Percentiles rank a stretch among this genome's conserved stretches.
These are phyloP conservation scores for Rubroboletus satanas DNA, from an alignment of 768 basidiomycete genomes.

Conservation along the genomic window DNA sequence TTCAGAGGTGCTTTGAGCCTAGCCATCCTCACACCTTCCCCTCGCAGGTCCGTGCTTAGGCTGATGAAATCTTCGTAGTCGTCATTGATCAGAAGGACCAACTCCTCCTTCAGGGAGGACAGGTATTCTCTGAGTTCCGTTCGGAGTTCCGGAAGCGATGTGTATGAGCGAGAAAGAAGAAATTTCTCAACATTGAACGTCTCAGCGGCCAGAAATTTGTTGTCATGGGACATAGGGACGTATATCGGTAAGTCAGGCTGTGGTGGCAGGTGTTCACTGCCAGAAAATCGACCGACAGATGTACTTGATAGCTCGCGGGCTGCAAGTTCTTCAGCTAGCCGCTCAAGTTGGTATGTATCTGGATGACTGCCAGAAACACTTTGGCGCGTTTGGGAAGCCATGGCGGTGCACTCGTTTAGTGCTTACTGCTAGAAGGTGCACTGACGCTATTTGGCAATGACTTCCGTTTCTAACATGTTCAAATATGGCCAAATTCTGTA, in stretches of 20 bases:
- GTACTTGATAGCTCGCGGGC: conserved; percentile 43
- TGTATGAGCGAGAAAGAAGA: conserved; percentile 79
- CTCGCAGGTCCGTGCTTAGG: conserved; percentile 86
- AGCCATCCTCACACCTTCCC: conserved; percentile 72
- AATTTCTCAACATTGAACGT: conserved; percentile 83
- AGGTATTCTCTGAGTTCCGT: conserved; percentile 85
- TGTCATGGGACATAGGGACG: conserved; percentile 74
- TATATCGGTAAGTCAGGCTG: conserved; percentile 56
- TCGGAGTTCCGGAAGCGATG: conserved; percentile 83
- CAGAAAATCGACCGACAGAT: conserved; percentile 4
- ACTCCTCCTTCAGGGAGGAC: conserved; percentile 80
- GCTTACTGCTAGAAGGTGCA: not conserved
- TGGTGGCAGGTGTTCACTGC: conserved; percentile 4
- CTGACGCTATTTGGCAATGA: conserved; percentile 20
- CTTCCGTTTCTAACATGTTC: conserved; percentile 24
- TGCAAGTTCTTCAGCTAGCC: conserved; percentile 69
- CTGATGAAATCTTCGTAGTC: conserved; percentile 99
- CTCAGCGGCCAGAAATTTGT: conserved; percentile 64
- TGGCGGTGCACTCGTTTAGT: conserved; percentile 1
- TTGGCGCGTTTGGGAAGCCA: conserved; percentile 18
- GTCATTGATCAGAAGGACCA: conserved; percentile 93
- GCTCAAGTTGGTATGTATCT: conserved; percentile 67
- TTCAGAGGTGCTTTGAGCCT: conserved; percentile 65
- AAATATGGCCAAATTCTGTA: conserved; percentile 14
- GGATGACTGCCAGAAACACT: conserved; percentile 9